Evolutionary conservation across 345 rosid species (phyloP).

Genomic region (Hibiscus tridactylites): DNA sequence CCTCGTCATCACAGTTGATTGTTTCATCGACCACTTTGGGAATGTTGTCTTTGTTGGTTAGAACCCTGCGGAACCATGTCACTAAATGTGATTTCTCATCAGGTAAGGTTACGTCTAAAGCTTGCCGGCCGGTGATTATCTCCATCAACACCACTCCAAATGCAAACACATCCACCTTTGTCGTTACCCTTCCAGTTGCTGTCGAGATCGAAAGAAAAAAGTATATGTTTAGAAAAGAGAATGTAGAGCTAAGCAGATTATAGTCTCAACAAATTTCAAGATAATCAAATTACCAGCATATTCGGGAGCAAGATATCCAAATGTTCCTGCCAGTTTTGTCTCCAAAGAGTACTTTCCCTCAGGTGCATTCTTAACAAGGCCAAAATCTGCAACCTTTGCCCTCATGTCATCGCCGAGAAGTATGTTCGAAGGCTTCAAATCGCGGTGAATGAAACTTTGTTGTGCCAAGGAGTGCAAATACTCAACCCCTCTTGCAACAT

Average conservation of each 20-base stretch:
- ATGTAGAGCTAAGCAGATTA: neutral
- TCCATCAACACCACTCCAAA: conserved; percentile 91
- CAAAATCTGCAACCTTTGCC: conserved; percentile 91
- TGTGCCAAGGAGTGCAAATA: conserved; percentile 86
- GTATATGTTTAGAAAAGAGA: neutral
- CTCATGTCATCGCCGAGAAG: conserved; percentile 91
- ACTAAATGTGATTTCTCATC: conserved; percentile 72
- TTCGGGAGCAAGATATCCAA: conserved; percentile 14
- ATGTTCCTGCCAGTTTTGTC: conserved; percentile 87
- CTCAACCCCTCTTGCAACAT: conserved; percentile 88
- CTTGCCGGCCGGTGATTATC: conserved; percentile 73
- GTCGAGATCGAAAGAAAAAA: conserved; percentile 5
- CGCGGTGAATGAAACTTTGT: conserved; percentile 87
- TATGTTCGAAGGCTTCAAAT: conserved; percentile 79
- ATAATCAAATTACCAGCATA: conserved; percentile 11
- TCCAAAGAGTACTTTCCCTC: conserved; percentile 82
- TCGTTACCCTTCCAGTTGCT: conserved; percentile 94
- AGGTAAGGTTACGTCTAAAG: conserved; percentile 59
- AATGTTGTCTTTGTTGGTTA: conserved; percentile 59
- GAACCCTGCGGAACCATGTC: conserved; percentile 69
- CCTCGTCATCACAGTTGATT: conserved; percentile 50
- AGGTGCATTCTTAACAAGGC: conserved; percentile 77
- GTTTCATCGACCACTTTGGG: conserved; percentile 49
- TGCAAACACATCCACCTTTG: conserved; percentile 81
- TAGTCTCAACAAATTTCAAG: neutral